Conservation (phyloP, 331 rosid species). For the Quercus phellos region DNA sequence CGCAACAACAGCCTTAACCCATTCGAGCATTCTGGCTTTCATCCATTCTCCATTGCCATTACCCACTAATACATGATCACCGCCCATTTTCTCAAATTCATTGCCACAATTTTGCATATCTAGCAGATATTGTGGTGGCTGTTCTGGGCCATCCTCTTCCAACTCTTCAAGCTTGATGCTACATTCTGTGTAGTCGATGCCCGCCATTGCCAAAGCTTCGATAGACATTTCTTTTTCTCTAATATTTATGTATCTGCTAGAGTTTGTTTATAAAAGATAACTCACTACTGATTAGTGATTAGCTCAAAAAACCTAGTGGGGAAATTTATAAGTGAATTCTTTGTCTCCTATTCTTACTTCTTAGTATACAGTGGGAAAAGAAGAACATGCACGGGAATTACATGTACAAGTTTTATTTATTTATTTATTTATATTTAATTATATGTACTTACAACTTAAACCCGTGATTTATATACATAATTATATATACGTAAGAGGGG, state of each 20-base stretch:
- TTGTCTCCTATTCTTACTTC: not conserved
- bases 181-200: slow-evolving; percentile 28
- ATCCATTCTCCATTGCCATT: slow-evolving; percentile 5
- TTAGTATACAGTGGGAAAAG: not conserved
- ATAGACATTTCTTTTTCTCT: slow-evolving; percentile 22
- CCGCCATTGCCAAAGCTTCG: slow-evolving; percentile 46
- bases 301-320: not conserved
- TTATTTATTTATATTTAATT: not conserved
- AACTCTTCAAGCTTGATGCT: slow-evolving; percentile 21
- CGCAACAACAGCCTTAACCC: slow-evolving; percentile 32
- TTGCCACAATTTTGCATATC: not conserved
- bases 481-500: not conserved
- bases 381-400: not conserved
- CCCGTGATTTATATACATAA: not conserved
- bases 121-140: slow-evolving; percentile 28
- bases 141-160: not conserved
- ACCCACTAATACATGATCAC: not conserved
- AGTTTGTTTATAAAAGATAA: not conserved
- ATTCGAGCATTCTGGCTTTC: slow-evolving; percentile 27
- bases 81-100: not conserved
- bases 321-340: not conserved
- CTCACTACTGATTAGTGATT: not conserved
- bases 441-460: not conserved
- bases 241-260: not conserved
- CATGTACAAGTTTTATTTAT: not conserved